Evolutionary conservation across 306 rosid species (phyloP), one percentile per base, ranked within the genome.

Genomic region (Gillenia trifoliata): DNA sequence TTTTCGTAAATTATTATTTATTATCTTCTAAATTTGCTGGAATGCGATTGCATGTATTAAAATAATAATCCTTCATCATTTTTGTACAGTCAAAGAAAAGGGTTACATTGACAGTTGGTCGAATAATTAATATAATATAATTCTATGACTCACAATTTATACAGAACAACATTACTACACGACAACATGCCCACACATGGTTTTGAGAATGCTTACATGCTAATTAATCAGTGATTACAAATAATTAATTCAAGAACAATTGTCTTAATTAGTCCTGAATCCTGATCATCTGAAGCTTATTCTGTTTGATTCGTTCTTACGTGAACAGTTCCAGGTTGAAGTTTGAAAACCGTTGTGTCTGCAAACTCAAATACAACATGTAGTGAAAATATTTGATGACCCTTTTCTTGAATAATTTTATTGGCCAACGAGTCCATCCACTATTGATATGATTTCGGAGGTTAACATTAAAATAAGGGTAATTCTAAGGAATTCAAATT

Each of bases 81-180:
- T 28, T 72, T 19, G 55, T 5, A 10, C 6, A 29, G 73, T 30
- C 30, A 30, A 31, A 49, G 29, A 0, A 22, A 8, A 57, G 50
- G 15, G 20, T 15, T 56, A 76, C 68, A 57, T 28, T n/a, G 50
- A 76, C 50, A 76, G 61, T 67, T 55, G 61, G 68, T 59, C 0
- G 41, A 60, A 60, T 43, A 40, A 57, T 59, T 34, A 8, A 61
- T 61, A 61, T 12, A 38, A 38, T 38, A 1, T 38, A 38, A 38
- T 38, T n/a, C n/a, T n/a, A n/a, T n/a, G n/a, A n/a, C n/a, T n/a
- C n/a, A 8, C 9, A 57, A 55, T 23, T 8, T 57, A n/a, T 57
- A 23, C 8, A 55, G 5, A 57, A 57, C 2, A 25, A 57, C 31
- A 57, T 25, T 25, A 5, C 30, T 49, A 74, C 40, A 64, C 54